These are phyloP conservation scores for Solanum arcanum DNA, from an alignment of 257 asterid species.

Conservation along the genomic window DNA sequence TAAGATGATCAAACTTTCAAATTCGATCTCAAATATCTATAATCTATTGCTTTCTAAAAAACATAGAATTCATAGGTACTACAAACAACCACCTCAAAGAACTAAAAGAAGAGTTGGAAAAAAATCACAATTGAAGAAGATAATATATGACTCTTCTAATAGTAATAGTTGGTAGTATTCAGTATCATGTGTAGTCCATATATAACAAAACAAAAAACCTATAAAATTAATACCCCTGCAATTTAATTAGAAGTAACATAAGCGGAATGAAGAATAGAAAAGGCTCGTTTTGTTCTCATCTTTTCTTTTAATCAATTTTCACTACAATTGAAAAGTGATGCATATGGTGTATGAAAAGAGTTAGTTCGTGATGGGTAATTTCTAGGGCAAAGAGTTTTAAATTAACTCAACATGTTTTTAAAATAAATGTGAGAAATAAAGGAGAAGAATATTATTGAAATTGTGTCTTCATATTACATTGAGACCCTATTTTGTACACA, in stretches of 20 bases:
- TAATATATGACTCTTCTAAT: background rate
- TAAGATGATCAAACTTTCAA: too few relatives aligned
- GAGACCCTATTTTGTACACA: too few relatives aligned
- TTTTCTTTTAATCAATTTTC: background rate
- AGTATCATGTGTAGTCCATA: background rate
- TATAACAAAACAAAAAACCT: background rate
- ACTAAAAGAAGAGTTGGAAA: too few relatives aligned
- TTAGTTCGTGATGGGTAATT: background rate
- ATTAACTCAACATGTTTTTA: background rate
- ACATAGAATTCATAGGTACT: too few relatives aligned
- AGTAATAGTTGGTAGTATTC: background rate
- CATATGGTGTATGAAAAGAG: background rate
- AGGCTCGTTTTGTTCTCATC: background rate
- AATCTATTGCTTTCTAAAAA: too few relatives aligned
- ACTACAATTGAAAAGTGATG: background rate
- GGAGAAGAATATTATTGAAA: too few relatives aligned
- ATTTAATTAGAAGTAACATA: background rate
- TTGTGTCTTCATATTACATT: too few relatives aligned
- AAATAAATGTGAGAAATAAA: background rate
- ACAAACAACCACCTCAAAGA: too few relatives aligned
- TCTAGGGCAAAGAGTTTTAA: background rate
- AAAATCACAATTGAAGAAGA: too few relatives aligned
- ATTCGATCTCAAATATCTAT: too few relatives aligned
- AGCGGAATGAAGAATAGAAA: background rate
- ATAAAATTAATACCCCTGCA: background rate